phyloP scores from a whole-genome alignment of 805 yeast genomes.

The Nakazawaea wyomingensis region DNA sequence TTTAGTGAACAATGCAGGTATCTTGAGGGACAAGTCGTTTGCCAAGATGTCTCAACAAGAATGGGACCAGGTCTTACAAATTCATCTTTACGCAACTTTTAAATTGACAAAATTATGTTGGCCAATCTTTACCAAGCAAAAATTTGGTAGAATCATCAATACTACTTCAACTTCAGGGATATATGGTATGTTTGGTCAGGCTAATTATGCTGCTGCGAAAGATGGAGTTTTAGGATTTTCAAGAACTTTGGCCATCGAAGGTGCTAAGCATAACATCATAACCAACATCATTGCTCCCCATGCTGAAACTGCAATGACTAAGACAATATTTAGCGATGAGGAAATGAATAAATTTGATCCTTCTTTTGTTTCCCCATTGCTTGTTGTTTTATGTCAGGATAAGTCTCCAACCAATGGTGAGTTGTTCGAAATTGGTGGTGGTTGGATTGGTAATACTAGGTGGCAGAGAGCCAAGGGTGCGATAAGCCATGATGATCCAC shows the following conservation, averaged over 20 bases:
- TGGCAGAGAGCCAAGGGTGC: constrained; percentile 93
- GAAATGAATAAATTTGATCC: constrained; percentile 85
- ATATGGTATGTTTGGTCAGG: constrained; percentile 96
- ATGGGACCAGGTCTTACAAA: constrained; percentile 76
- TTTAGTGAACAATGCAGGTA: constrained; percentile 91
- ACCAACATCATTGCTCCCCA: constrained; percentile 92
- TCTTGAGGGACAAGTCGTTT: constrained; percentile 84
- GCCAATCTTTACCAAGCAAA: constrained; percentile 81
- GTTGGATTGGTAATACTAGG: constrained; percentile 92
- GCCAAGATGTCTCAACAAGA: constrained; percentile 76
- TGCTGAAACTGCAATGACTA: constrained; percentile 97
- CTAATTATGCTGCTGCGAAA: constrained; percentile 93
- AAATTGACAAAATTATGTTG: constrained; percentile 83
- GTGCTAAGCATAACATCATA: constrained; percentile 68
- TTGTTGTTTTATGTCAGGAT: constrained; percentile 74
- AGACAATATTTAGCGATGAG: constrained; percentile 72
- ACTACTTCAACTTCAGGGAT: constrained; percentile 95
- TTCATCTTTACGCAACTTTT: constrained; percentile 80
- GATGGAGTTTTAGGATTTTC: constrained; percentile 83
- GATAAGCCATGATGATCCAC: constrained; percentile 47
- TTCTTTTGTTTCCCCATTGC: constrained; percentile 83
- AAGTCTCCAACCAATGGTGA: constrained; percentile 72
- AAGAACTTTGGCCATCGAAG: constrained; percentile 85
- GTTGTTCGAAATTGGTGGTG: constrained; percentile 90
- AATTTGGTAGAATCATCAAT: constrained; percentile 77